Percentiles rank a stretch among this genome's conserved stretches.
phyloP scores from a whole-genome alignment of 441 rosid genomes.

The Sinapis alba region DNA sequence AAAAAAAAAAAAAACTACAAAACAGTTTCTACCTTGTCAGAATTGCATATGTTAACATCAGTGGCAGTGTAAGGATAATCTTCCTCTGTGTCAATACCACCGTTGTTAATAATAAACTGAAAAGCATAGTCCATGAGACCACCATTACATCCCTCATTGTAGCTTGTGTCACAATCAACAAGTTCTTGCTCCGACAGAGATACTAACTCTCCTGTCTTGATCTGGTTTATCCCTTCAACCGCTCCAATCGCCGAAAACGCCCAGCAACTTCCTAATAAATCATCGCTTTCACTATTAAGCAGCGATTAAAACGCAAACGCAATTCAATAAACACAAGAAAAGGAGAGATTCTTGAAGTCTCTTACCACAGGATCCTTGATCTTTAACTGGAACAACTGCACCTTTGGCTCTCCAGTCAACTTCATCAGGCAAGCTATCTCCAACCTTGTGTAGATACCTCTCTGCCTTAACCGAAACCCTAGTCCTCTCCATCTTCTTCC shows the following conservation, averaged over 20 bases:
- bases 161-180: conserved; percentile 56
- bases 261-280: conserved; percentile 59
- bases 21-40: conserved; percentile 36
- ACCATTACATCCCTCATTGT: conserved; percentile 57
- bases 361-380: conserved; percentile 67
- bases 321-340: background rate
- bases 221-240: conserved; percentile 64
- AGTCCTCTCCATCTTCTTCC: background rate
- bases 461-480: conserved; percentile 23
- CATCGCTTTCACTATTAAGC: background rate
- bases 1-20: background rate
- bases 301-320: conserved; percentile 5
- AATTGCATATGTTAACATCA: conserved; percentile 25
- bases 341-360: background rate
- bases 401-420: conserved; percentile 65
- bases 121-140: conserved; percentile 70
- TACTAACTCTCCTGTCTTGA: conserved; percentile 53
- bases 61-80: conserved; percentile 55
- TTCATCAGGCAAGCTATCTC: conserved; percentile 49
- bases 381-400: conserved; percentile 51
- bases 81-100: conserved; percentile 54
- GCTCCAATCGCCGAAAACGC: conserved; percentile 65
- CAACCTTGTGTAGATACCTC: conserved; percentile 42
- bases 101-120: conserved; percentile 47
- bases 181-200: conserved; percentile 62